Evolutionary conservation across 2,329 filamentous ascomycete genomes (phyloP), one percentile per base, ranked within the genome.

Genomic region (Aureobasidium sp.): DNA sequence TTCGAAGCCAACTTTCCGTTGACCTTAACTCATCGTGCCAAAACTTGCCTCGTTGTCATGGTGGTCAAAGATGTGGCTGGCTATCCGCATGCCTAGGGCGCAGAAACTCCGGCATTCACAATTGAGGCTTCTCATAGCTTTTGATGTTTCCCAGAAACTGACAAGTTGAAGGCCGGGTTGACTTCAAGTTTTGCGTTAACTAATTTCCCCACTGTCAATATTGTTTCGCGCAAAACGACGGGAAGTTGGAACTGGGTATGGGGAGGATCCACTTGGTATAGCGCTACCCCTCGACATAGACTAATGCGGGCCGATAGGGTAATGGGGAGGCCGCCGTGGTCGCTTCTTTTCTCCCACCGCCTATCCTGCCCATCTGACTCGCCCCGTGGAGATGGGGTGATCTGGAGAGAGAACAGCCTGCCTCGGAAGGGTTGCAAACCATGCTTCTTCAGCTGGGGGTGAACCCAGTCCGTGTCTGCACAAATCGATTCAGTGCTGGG

Each of bases 251-350:
- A 60, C 45, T 40, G 14, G 31, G 35, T 58, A 47, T 50, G 33
- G 33, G 31, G 45, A 49, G 44, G 33, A 3, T 33, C 57, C 57
- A 60, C 57, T 50, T 49, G 31, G 57, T 31, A 49, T 17, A 49
- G 57, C 45, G 57, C 57, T 60, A 60, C 47, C 57, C 57, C 57
- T 49, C 45, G 45, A 60, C 29, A 49, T 14, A 42, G 44, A 60
- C 22, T 8, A 24, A 50, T 50, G 45, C n/a, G 57, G 57, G 45
- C 17, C 35, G 35, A 50, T 60, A 33, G 45, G 37, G 24, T 24
- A 42, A 54, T 54, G 50, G 42, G 42, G 42, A 24, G 39, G 29
- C 54, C 42, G 44, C 33, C 31, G 11, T 24, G 44, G 35, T 60
- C 57, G 57, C 33, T 60, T 60, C 33, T 31, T 60, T 31, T 60